phyloP scores from a whole-genome alignment of 257 asterid species.

The Linaria vulgaris region DNA sequence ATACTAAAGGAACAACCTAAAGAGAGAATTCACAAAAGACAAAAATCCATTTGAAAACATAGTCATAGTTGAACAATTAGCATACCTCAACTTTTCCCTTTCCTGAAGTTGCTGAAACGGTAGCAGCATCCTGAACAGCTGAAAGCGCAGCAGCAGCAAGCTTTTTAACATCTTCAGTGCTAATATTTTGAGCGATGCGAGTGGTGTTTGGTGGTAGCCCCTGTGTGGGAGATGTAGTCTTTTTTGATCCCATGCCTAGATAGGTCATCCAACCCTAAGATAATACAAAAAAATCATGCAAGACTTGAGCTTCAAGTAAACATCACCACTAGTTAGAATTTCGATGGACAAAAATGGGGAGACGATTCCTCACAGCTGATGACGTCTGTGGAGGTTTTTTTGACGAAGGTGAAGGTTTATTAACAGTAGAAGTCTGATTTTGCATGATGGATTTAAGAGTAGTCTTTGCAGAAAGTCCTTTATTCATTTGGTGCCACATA shows the following conservation, averaged over 20 bases:
- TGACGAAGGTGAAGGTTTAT: slow-evolving; percentile 36
- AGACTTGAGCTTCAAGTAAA: slow-evolving; percentile 24
- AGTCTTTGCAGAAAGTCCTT: slow-evolving; percentile 68
- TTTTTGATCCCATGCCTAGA: slow-evolving; percentile 74
- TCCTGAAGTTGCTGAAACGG: slow-evolving; percentile 47
- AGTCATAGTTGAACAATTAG: slow-evolving; percentile 15
- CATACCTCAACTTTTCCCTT: slow-evolving; percentile 84
- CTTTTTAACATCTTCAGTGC: slow-evolving; percentile 64
- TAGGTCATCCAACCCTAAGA: slow-evolving; percentile 77
- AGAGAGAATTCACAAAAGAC: not conserved
- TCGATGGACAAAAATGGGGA: slow-evolving; percentile 21
- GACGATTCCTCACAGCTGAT: slow-evolving; percentile 41
- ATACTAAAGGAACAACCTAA: not conserved
- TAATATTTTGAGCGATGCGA: slow-evolving; percentile 32
- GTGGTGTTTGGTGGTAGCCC: slow-evolving; percentile 36
- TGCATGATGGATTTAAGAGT: slow-evolving; percentile 53
- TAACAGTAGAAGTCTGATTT: slow-evolving; percentile 38
- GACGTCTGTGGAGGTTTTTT: slow-evolving; percentile 41
- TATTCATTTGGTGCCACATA: slow-evolving; percentile 90
- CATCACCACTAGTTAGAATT: not conserved
- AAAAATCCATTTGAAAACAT: slow-evolving; percentile 5
- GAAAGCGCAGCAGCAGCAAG: slow-evolving; percentile 93
- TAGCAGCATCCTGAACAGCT: slow-evolving; percentile 79
- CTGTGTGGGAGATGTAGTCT: slow-evolving; percentile 38
- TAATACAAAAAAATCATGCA: not conserved